Conservation (phyloP, 108 stramenopile species). For the Epithemia pelagica region DNA sequence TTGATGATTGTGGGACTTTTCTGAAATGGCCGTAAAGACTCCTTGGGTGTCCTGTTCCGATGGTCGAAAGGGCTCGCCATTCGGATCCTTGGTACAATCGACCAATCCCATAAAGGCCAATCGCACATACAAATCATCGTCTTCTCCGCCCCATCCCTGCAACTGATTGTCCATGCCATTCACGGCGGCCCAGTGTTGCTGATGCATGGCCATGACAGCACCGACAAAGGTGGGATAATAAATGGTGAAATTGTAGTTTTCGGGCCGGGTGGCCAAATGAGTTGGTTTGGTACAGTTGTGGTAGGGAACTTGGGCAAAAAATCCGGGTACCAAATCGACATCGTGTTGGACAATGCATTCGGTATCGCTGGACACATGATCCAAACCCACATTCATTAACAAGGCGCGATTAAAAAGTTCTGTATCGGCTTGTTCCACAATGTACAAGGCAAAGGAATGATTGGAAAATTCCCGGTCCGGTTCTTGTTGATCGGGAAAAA, state of each 20-base stretch:
- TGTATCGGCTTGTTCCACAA: conserved; percentile 11
- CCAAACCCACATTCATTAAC: conserved; percentile 11
- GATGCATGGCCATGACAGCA: conserved; percentile 1
- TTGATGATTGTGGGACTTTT: too few relatives aligned
- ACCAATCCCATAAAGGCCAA: not conserved
- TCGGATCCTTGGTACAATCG: not conserved
- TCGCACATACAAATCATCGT: conserved; percentile 13
- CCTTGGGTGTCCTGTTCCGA: too few relatives aligned
- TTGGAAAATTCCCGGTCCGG: not conserved
- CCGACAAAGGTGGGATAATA: not conserved
- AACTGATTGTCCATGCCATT: conserved; percentile 15
- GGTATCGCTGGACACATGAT: not conserved
- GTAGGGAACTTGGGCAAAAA: not conserved
- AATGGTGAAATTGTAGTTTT: not conserved
- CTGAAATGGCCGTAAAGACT: too few relatives aligned
- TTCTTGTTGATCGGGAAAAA: too few relatives aligned
- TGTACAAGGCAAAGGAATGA: conserved; percentile 7
- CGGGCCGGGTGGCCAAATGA: not conserved
- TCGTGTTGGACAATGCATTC: conserved; percentile 11
- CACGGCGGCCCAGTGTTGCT: conserved; percentile 4
- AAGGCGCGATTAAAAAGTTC: conserved; percentile 14
- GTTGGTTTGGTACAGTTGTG: not conserved
- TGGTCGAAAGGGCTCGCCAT: too few relatives aligned
- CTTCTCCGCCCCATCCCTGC: conserved; percentile 10
- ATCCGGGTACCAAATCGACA: conserved; percentile 7